These are phyloP conservation scores for Paramecium octaurelia DNA, from an alignment of 73 alveolate genomes.

Conservation along the genomic window DNA sequence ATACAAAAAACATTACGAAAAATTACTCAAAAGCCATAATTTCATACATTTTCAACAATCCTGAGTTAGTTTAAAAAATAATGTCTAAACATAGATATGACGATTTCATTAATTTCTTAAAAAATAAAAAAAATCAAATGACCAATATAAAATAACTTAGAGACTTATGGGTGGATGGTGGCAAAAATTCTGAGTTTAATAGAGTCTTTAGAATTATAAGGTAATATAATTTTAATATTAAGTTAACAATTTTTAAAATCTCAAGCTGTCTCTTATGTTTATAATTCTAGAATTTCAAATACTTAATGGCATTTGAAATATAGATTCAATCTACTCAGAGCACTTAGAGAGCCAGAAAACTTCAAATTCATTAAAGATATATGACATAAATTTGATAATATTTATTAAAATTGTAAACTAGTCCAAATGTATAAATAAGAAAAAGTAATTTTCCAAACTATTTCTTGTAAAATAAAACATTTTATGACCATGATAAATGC, in stretches of 20 bases:
- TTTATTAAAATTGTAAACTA: neutral
- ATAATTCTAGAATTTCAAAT: constrained; percentile 8
- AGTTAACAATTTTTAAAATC: neutral
- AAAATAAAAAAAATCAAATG: neutral
- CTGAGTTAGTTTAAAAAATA: neutral
- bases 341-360: constrained; percentile 12
- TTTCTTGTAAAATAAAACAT: neutral
- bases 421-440: neutral
- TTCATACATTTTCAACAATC: constrained; percentile 39
- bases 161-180: constrained; percentile 21
- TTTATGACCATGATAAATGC: neutral
- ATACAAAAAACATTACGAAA: constrained; percentile 53
- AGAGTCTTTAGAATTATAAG: constrained; percentile 17
- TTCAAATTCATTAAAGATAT: constrained; percentile 24
- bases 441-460: neutral
- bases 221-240: neutral
- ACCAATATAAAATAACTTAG: constrained; percentile 16
- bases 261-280: constrained; percentile 18
- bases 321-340: constrained; percentile 11
- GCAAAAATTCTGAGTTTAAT: neutral
- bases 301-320: constrained; percentile 26
- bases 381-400: neutral
- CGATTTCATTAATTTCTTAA: neutral
- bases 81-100: neutral
- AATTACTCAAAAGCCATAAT: constrained; percentile 59